phyloP scores from a whole-genome alignment of 1,139 yeast genomes.

The Pichia cactophila region DNA sequence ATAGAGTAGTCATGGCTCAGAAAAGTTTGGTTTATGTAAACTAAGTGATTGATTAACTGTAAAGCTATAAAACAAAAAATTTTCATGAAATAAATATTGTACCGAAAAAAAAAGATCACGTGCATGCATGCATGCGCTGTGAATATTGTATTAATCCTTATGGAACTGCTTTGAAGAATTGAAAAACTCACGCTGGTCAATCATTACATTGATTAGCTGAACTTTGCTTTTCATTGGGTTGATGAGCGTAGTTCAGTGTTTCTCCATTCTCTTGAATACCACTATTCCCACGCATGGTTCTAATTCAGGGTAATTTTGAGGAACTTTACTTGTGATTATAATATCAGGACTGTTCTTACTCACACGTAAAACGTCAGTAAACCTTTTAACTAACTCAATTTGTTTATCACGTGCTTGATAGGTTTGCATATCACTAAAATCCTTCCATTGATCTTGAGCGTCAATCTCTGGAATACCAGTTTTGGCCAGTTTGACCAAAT shows the following conservation, averaged over 20 bases:
- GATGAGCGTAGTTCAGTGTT: not conserved
- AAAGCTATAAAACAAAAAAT: not conserved
- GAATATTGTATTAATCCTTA: too few relatives aligned
- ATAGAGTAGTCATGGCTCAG: slow-evolving; percentile 43
- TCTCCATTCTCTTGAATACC: slow-evolving; percentile 12
- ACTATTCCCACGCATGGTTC: slow-evolving; percentile 18
- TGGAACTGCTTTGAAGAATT: too few relatives aligned
- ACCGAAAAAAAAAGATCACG: too few relatives aligned
- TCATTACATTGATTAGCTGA: too few relatives aligned
- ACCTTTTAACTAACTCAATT: slow-evolving; percentile 13
- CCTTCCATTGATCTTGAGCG: slow-evolving; percentile 21
- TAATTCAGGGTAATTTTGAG: slow-evolving; percentile 12
- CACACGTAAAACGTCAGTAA: slow-evolving; percentile 11
- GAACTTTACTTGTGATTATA: slow-evolving; percentile 14
- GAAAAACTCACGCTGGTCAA: too few relatives aligned
- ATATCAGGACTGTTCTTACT: slow-evolving; percentile 22
- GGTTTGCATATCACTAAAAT: slow-evolving; percentile 13
- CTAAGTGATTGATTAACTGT: too few relatives aligned
- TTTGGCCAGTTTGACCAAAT: slow-evolving; percentile 18
- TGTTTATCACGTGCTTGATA: slow-evolving; percentile 8
- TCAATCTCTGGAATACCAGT: slow-evolving; percentile 13
- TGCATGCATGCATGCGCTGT: too few relatives aligned
- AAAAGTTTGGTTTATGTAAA: not conserved
- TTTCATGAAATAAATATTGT: too few relatives aligned
- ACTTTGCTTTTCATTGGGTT: too few relatives aligned